A percentile compares a stretch with the other conserved stretches of the same genome.
Conservation (phyloP, 2,329 filamentous ascomycete genomes). For the Phialocephala subalpina region DNA sequence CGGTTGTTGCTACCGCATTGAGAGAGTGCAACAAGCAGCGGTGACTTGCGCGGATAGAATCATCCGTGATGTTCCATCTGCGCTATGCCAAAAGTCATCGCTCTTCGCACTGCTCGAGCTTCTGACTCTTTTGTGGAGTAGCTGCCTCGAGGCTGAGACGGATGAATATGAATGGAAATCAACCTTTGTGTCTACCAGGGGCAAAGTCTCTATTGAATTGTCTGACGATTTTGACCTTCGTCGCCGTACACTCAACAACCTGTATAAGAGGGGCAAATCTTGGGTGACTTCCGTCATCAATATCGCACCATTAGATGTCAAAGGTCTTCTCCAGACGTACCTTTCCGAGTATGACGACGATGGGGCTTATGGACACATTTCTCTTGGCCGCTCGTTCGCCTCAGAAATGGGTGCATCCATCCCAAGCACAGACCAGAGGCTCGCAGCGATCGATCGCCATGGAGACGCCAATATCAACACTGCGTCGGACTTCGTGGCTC, state of each 20-base stretch:
- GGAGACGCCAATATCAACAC: constrained; percentile 83
- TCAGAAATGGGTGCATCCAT: constrained; percentile 90
- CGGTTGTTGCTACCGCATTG: constrained; percentile 91
- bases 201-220: constrained; percentile 84
- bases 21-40: constrained; percentile 88
- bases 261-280: constrained; percentile 77
- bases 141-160: constrained; percentile 92
- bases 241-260: constrained; percentile 77
- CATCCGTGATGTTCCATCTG: constrained; percentile 84
- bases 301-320: constrained; percentile 90
- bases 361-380: constrained; percentile 88
- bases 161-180: constrained; percentile 92
- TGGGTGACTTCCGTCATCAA: constrained; percentile 87
- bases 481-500: constrained; percentile 93
- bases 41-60: constrained; percentile 85
- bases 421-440: constrained; percentile 83
- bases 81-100: constrained; percentile 87
- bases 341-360: constrained; percentile 95
- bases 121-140: constrained; percentile 92
- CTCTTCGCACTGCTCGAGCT: constrained; percentile 93
- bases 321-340: constrained; percentile 94
- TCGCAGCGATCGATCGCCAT: constrained; percentile 81
- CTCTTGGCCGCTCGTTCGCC: constrained; percentile 92
- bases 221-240: constrained; percentile 91
- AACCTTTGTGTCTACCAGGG: constrained; percentile 78